A percentile compares a stretch with the other conserved stretches of the same genome.
Conservation (phyloP, 768 basidiomycete species). For the Chalciporus pseudorubinellus region DNA sequence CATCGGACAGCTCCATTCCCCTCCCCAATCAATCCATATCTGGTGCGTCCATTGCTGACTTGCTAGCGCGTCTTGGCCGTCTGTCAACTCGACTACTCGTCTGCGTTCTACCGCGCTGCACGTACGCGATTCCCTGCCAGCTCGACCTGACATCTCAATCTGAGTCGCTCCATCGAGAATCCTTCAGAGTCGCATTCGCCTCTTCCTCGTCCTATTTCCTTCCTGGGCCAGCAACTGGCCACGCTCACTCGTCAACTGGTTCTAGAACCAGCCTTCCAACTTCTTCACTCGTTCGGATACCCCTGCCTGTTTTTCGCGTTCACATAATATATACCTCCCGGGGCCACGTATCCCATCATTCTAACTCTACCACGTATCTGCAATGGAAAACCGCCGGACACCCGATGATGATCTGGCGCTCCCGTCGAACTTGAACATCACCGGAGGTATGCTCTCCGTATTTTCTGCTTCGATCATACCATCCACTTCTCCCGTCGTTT, state of each 20-base stretch:
- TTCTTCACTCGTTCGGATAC: not conserved
- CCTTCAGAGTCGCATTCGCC: not conserved
- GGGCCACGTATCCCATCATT: not conserved
- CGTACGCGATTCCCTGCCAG: not conserved
- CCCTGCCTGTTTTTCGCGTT: not conserved
- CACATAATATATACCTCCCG: constrained; percentile 4
- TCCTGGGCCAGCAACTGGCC: not conserved
- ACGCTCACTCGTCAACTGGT: not conserved
- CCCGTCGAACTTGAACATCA: constrained; percentile 9
- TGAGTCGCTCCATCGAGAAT: not conserved
- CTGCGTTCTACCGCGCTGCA: not conserved
- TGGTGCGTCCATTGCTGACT: not conserved
- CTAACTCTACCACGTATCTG: constrained; percentile 4
- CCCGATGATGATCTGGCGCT: constrained; percentile 12
- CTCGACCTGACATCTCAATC: not conserved
- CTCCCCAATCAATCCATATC: not conserved
- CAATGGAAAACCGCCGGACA: constrained; percentile 26
- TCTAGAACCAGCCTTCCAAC: not conserved
- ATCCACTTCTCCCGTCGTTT: constrained; percentile 6
- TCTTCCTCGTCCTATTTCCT: not conserved
- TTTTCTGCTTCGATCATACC: constrained; percentile 5
- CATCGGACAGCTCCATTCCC: not conserved
- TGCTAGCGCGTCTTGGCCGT: not conserved
- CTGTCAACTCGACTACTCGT: not conserved
- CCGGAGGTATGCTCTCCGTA: constrained; percentile 30